Percentiles rank a stretch among this genome's conserved stretches.
Evolutionary conservation across 345 rosid species (phyloP).

Genomic region (Camelina neglecta): DNA sequence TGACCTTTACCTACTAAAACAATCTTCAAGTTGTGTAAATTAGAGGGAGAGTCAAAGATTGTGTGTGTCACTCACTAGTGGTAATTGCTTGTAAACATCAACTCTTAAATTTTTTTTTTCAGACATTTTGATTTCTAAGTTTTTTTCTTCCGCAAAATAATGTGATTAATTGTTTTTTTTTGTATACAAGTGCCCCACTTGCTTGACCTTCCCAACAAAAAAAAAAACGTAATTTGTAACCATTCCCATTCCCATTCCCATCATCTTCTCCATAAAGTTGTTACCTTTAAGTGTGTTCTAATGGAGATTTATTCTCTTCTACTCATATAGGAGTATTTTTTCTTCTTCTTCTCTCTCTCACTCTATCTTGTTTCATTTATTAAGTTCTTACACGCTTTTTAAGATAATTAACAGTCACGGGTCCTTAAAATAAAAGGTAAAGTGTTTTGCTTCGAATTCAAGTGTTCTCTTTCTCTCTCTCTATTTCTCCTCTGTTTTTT

Average conservation of each 20-base stretch:
- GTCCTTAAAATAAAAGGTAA: constrained; percentile 22
- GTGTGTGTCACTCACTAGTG: constrained; percentile 19
- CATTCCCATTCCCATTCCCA: constrained; percentile 19
- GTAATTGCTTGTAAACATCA: constrained; percentile 36
- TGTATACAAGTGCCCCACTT: constrained; percentile 35
- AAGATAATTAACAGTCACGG: constrained; percentile 47
- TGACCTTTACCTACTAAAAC: constrained; percentile 25
- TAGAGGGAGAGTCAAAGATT: constrained; percentile 23
- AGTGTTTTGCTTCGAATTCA: constrained; percentile 43
- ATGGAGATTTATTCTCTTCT: constrained; percentile 35
- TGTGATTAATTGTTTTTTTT: constrained; percentile 16
- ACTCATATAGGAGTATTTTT: not conserved
- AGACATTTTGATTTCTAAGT: constrained; percentile 9
- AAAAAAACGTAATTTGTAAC: constrained; percentile 12
- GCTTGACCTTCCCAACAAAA: constrained; percentile 32
- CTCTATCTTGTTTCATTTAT: constrained; percentile 19
- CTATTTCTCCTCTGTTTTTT: constrained; percentile 6
- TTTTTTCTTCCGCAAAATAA: constrained; percentile 11
- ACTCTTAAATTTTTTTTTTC: not conserved
- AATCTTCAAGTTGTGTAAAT: constrained; percentile 16
- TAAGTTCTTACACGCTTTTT: constrained; percentile 44
- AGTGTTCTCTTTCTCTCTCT: constrained; percentile 43
- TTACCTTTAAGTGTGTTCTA: constrained; percentile 42
- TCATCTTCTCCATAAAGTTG: constrained; percentile 35
- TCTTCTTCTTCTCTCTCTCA: constrained; percentile 14